Conservation (phyloP, 2,329 filamentous ascomycete genomes). For the Claviceps fusiformis region DNA sequence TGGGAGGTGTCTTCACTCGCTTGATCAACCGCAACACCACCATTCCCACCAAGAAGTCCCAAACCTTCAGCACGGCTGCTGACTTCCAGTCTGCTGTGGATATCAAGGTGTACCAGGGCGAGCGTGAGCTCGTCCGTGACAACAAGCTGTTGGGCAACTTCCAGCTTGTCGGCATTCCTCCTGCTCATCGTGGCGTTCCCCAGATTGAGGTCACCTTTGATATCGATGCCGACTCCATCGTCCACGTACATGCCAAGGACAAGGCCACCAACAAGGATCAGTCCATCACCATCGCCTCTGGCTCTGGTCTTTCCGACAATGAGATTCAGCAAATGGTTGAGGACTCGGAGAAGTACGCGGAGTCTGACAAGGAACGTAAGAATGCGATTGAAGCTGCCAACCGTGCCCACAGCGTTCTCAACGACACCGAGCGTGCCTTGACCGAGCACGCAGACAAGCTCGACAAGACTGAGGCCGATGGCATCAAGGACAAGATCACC, state of each 20-base stretch:
- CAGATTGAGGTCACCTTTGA: slow-evolving; percentile 98
- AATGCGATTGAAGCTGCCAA: slow-evolving; percentile 89
- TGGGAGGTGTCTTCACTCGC: slow-evolving; percentile 94
- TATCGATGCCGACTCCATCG: slow-evolving; percentile 94
- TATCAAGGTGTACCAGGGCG: slow-evolving; percentile 99
- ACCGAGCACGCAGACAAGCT: slow-evolving; percentile 94
- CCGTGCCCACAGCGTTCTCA: slow-evolving; percentile 88
- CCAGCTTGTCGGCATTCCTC: slow-evolving; percentile 94
- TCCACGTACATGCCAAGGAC: slow-evolving; percentile 96
- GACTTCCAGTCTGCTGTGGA: slow-evolving; percentile 98
- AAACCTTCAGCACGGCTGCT: slow-evolving; percentile 92
- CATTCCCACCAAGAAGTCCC: slow-evolving; percentile 98
- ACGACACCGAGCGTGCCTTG: slow-evolving; percentile 95
- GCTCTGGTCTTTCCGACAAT: slow-evolving; percentile 84
- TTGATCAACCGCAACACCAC: slow-evolving; percentile 99
- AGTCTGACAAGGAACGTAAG: slow-evolving; percentile 95
- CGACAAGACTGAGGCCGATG: slow-evolving; percentile 88
- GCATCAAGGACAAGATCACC: slow-evolving; percentile 87
- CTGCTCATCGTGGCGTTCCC: slow-evolving; percentile 88
- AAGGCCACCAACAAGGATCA: slow-evolving; percentile 99
- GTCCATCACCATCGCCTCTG: slow-evolving; percentile 96
- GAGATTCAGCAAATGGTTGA: slow-evolving; percentile 98
- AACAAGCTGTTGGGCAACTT: slow-evolving; percentile 99
- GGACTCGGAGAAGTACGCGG: slow-evolving; percentile 93
- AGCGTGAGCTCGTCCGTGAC: slow-evolving; percentile 96